Conservation (phyloP, 2,329 filamentous ascomycete genomes). For the Hypoxylon sp. region DNA sequence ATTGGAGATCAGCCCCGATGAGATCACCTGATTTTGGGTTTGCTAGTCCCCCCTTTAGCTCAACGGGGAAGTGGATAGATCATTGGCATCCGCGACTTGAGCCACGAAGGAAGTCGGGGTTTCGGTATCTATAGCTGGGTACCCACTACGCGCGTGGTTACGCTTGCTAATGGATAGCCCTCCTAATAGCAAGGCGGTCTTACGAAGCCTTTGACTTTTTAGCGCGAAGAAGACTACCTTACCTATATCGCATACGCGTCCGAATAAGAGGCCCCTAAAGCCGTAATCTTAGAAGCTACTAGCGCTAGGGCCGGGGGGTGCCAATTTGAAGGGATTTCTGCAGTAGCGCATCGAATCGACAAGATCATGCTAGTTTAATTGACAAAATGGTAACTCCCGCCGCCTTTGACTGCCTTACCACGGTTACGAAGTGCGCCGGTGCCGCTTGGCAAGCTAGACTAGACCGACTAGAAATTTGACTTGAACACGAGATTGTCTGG, state of each 20-base stretch:
- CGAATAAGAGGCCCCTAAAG: neutral
- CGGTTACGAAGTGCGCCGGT: conserved; percentile 16
- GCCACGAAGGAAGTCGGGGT: conserved; percentile 8
- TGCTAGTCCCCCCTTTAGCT: conserved; percentile 24
- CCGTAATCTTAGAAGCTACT: conserved; percentile 12
- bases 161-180: neutral
- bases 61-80: conserved; percentile 13
- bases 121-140: neutral
- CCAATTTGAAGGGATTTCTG: conserved; percentile 2
- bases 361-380: conserved; percentile 9
- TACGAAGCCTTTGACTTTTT: neutral
- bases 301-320: conserved; percentile 3
- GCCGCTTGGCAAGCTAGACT: conserved; percentile 14
- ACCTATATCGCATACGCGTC: neutral
- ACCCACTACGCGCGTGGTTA: conserved; percentile 4
- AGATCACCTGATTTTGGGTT: conserved; percentile 35
- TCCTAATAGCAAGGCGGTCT: neutral
- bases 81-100: conserved; percentile 10
- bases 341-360: conserved; percentile 17
- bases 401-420: conserved; percentile 7
- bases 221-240: conserved; percentile 7
- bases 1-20: conserved; percentile 24
- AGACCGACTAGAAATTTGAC: neutral
- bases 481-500: conserved; percentile 5
- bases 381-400: conserved; percentile 1